Percentiles rank a stretch among this genome's conserved stretches.
phyloP scores from a whole-genome alignment of 2,329 filamentous ascomycete genomes.

The Aspergillus quadricinctus region DNA sequence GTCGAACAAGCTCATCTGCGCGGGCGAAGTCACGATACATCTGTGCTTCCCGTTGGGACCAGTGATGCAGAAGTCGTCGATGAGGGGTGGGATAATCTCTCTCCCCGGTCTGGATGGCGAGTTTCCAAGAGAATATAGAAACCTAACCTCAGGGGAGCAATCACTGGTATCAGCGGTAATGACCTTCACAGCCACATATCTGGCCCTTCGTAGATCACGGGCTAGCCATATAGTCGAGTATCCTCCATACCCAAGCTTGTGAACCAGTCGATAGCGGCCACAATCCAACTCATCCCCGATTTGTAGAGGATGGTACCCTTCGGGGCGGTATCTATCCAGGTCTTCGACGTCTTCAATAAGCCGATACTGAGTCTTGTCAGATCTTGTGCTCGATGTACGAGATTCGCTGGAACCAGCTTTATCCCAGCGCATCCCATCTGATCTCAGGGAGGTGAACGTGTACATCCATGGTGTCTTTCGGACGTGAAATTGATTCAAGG shows the following conservation, averaged over 20 bases:
- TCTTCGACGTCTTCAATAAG: constrained; percentile 19
- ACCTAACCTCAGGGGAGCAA: constrained; percentile 5
- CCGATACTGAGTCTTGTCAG: constrained; percentile 9
- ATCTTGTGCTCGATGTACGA: constrained; percentile 5
- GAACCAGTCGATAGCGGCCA: constrained; percentile 10
- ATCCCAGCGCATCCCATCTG: neutral
- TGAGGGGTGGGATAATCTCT: constrained; percentile 11
- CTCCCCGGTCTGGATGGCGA: constrained; percentile 4
- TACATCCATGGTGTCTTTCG: constrained; percentile 5
- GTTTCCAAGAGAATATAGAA: constrained; percentile 8
- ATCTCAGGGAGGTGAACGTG: neutral
- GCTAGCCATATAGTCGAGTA: constrained; percentile 36
- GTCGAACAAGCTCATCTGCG: constrained; percentile 16
- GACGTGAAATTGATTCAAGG: neutral
- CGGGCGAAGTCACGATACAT: constrained; percentile 18
- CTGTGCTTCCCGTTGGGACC: constrained; percentile 21
- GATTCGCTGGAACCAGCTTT: constrained; percentile 3
- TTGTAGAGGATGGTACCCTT: constrained; percentile 1
- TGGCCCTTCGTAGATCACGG: constrained; percentile 16
- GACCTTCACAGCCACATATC: constrained; percentile 35
- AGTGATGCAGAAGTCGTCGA: constrained; percentile 23
- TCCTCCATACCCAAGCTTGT: constrained; percentile 14
- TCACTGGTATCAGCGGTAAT: constrained; percentile 22
- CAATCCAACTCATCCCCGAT: constrained; percentile 8
- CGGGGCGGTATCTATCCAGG: constrained; percentile 5